Base-by-base conservation (phyloP, 306 rosid species). In the Vachellia collinsii region DNA sequence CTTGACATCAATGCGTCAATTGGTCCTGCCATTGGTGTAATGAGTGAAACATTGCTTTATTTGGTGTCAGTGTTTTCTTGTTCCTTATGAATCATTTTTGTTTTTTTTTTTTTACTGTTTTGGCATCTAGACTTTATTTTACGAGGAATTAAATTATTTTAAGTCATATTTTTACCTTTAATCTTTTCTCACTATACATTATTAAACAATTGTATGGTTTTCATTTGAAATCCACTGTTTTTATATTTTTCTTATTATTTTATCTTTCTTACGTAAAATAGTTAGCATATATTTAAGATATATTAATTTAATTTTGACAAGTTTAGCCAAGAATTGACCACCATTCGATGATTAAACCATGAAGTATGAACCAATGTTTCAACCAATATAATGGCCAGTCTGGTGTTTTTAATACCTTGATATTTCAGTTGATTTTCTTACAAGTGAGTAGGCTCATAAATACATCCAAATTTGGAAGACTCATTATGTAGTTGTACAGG, bases 401-500 rank as follows among this genome's bases (percentile, higher is more conserved):
- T 4, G 6, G n/a, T 29, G 2, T 5, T 14, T 50, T 50, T 50
- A 1, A 14, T 50, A 50, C 3, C 56, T 20, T 56, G 34, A 56
- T 56, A 20, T 17, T 65, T 58, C 64, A 6, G 1, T 39, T 25
- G 67, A 48, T 62, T 16, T 59, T 23, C 19, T 69, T 17, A 25
- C 54, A 8, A 59, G 65, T 20, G 13, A n/a, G 29, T 4, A 59
- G 23, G 37, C 36, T 22, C 38, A 5, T 59, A 9, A 23, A 3
- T 59, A 6, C 10, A 22, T 59, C 14, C 25, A 3, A 3, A 59
- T 56, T 23, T 1, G 14, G 16, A 59, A 59, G 37, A 70, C 20
- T 79, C 63, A 68, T 43, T 12, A 46, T 82, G 87, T 68, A 70
- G 29, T 64, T 80, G 72, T 79, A 66, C 81, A 94, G 98, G 91